Percentiles rank a stretch among this genome's conserved stretches.
Evolutionary conservation across 2,329 filamentous ascomycete genomes (phyloP).

Genomic region (Microcyclosporella mali): DNA sequence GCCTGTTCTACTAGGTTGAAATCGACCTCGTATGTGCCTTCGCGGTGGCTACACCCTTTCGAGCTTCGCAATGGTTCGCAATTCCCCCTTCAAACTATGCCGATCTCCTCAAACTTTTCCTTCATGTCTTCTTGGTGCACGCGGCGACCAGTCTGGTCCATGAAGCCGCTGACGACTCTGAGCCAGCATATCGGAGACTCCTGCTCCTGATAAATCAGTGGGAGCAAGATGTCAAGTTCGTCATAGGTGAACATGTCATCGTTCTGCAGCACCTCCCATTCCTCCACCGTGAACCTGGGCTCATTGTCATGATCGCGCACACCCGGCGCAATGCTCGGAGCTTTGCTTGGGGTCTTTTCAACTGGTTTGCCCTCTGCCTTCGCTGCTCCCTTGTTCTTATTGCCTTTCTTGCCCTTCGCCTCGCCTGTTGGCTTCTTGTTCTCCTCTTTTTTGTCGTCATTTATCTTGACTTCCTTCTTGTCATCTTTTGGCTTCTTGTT

Average conservation of each 20-base stretch:
- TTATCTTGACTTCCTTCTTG: slow-evolving; percentile 7
- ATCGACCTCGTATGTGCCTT: too few relatives aligned
- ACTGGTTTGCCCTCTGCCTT: slow-evolving; percentile 3
- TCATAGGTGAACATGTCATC: slow-evolving; percentile 32
- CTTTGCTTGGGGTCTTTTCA: slow-evolving; percentile 10
- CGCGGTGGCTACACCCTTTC: too few relatives aligned
- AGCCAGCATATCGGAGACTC: slow-evolving; percentile 40
- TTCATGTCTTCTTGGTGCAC: slow-evolving; percentile 40
- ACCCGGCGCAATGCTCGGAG: slow-evolving; percentile 9
- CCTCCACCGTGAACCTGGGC: slow-evolving; percentile 26
- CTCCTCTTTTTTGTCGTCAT: slow-evolving; percentile 16
- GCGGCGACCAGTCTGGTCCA: slow-evolving; percentile 43
- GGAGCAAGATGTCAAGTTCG: slow-evolving; percentile 40
- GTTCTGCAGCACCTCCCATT: slow-evolving; percentile 28
- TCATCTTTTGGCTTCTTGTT: slow-evolving; percentile 5
- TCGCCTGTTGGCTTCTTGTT: slow-evolving; percentile 9
- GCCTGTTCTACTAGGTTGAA: too few relatives aligned
- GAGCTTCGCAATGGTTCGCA: too few relatives aligned
- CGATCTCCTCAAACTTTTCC: slow-evolving; percentile 35
- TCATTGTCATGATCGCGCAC: slow-evolving; percentile 10
- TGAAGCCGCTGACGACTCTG: slow-evolving; percentile 43
- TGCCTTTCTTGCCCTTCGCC: slow-evolving; percentile 13
- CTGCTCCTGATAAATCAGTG: slow-evolving; percentile 38
- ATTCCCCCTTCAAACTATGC: too few relatives aligned
- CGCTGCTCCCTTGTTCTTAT: slow-evolving; percentile 5